A percentile compares a stretch with the other conserved stretches of the same genome.
Conservation (phyloP, 2,329 filamentous ascomycete species). For the Venturia asperata region DNA sequence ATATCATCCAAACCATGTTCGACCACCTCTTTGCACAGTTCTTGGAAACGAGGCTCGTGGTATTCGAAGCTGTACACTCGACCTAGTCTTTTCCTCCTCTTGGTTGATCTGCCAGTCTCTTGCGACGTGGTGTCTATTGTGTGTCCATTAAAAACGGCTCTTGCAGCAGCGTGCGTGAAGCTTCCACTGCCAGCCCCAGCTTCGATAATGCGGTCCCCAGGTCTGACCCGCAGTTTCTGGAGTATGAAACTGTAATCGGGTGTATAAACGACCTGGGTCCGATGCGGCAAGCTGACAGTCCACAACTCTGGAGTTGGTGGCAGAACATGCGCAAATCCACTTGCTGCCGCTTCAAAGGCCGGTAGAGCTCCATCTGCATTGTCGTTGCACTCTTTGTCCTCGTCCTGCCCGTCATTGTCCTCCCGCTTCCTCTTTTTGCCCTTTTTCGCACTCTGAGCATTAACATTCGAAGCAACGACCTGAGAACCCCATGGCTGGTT, state of each 20-base stretch:
- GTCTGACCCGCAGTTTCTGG: slow-evolving; percentile 65
- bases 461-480: slow-evolving; percentile 79
- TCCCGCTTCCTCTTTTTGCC: slow-evolving; percentile 42
- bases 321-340: slow-evolving; percentile 70
- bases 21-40: slow-evolving; percentile 62
- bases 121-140: slow-evolving; percentile 32
- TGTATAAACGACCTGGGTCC: slow-evolving; percentile 81
- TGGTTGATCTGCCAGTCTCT: slow-evolving; percentile 22
- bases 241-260: slow-evolving; percentile 82
- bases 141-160: slow-evolving; percentile 70
- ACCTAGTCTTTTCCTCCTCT: slow-evolving; percentile 43
- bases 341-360: slow-evolving; percentile 18
- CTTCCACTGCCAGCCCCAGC: slow-evolving; percentile 76
- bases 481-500: slow-evolving; percentile 85
- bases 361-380: slow-evolving; percentile 29
- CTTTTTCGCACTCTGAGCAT: slow-evolving; percentile 64
- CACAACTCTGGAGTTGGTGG: slow-evolving; percentile 75
- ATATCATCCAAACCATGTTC: slow-evolving; percentile 59
- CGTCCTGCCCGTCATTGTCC: slow-evolving; percentile 32
- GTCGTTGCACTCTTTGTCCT: slow-evolving; percentile 22
- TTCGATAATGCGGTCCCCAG: slow-evolving; percentile 68
- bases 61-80: slow-evolving; percentile 80
- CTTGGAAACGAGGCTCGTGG: slow-evolving; percentile 63
- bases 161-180: slow-evolving; percentile 71
- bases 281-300: slow-evolving; percentile 71